These are phyloP conservation scores for Ustilago curta DNA, from an alignment of 1,284 basidiomycete genomes.

Conservation along the genomic window DNA sequence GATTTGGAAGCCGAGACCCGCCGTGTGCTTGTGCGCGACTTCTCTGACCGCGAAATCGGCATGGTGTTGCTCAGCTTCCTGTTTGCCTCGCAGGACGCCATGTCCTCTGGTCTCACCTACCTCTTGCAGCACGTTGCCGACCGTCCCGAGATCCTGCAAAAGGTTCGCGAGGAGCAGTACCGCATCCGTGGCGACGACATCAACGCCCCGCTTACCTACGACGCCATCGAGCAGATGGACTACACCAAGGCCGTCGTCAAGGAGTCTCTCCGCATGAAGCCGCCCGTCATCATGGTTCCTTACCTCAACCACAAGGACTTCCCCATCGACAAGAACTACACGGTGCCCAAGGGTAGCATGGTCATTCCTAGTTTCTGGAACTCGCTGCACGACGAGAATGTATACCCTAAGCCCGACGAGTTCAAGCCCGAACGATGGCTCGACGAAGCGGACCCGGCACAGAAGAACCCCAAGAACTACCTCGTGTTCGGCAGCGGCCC, in stretches of 20 bases:
- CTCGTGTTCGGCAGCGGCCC: slow-evolving; percentile 95
- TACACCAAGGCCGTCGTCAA: slow-evolving; percentile 92
- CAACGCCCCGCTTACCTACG: slow-evolving; percentile 84
- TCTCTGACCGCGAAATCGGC: slow-evolving; percentile 93
- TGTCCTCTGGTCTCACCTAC: slow-evolving; percentile 85
- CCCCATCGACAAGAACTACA: slow-evolving; percentile 90
- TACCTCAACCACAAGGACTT: slow-evolving; percentile 89
- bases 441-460: slow-evolving; percentile 85
- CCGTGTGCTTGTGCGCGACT: slow-evolving; percentile 76
- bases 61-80: slow-evolving; percentile 94
- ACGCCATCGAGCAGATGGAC: slow-evolving; percentile 90
- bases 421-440: slow-evolving; percentile 94
- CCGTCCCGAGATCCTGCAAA: slow-evolving; percentile 86
- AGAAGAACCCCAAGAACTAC: slow-evolving; percentile 91
- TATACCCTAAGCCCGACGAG: slow-evolving; percentile 87
- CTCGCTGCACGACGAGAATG: slow-evolving; percentile 87
- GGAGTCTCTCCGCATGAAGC: slow-evolving; percentile 88
- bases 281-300: slow-evolving; percentile 84
- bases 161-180: slow-evolving; percentile 91
- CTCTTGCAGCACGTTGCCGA: slow-evolving; percentile 96
- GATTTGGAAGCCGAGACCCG: slow-evolving; percentile 70
- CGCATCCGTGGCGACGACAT: slow-evolving; percentile 83
- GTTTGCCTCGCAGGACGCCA: slow-evolving; percentile 97
- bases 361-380: slow-evolving; percentile 94
- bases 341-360: slow-evolving; percentile 90